Evolutionary conservation across 2,329 filamentous ascomycete species (phyloP).

Genomic region (Fusarium clavum): DNA sequence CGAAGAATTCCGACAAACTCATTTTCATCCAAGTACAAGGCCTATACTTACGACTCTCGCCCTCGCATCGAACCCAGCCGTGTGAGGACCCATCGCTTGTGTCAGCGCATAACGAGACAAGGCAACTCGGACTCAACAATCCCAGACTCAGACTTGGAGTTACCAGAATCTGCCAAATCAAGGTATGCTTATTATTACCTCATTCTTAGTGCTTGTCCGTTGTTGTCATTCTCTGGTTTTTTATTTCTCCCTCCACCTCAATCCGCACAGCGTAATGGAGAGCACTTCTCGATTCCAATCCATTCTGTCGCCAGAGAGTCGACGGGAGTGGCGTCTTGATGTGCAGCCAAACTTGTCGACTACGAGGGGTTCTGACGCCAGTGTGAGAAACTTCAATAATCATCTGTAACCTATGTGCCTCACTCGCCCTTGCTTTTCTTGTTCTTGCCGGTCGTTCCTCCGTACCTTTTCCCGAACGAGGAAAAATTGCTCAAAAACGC

Average conservation of each 20-base stretch:
- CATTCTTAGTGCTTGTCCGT: neutral
- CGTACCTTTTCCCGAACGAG: neutral
- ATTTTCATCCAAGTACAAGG: neutral
- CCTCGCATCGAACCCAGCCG: neutral
- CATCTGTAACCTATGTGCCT: constrained; percentile 12
- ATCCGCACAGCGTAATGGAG: constrained; percentile 3
- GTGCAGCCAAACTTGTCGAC: constrained; percentile 18
- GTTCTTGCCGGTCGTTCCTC: neutral
- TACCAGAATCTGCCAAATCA: constrained; percentile 4
- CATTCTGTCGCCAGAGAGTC: constrained; percentile 13
- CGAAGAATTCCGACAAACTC: neutral
- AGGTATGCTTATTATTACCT: constrained; percentile 12
- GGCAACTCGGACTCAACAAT: neutral
- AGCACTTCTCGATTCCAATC: constrained; percentile 14
- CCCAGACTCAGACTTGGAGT: constrained; percentile 20
- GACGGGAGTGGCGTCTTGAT: constrained; percentile 37
- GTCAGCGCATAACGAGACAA: constrained; percentile 27
- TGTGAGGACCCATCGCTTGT: constrained; percentile 24
- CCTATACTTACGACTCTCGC: neutral
- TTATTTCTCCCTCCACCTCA: constrained; percentile 13
- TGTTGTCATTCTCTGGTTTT: neutral
- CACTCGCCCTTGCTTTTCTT: constrained; percentile 11
- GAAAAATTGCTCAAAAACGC: constrained; percentile 5
- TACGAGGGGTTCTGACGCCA: constrained; percentile 31
- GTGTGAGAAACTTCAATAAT: constrained; percentile 21